Evolutionary conservation across 208 protist genomes (phyloP).

Genomic region (Leishmania amazonensis): DNA sequence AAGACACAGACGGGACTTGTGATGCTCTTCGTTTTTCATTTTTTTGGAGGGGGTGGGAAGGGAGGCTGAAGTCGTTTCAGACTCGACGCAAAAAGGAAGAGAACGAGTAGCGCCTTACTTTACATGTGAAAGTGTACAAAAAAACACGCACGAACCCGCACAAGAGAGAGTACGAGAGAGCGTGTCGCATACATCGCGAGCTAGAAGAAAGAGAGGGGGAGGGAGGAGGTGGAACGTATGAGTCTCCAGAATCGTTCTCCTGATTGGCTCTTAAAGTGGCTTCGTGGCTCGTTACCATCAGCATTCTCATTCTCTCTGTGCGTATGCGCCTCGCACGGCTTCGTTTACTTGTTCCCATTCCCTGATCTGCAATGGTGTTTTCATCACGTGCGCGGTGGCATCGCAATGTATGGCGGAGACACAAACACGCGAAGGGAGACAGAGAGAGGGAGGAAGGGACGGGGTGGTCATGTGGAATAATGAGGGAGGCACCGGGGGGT

Average conservation of each 20-base stretch:
- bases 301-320: neutral
- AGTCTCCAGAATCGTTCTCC: neutral
- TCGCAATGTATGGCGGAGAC: neutral
- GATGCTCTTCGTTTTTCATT: neutral
- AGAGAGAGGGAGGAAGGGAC: neutral
- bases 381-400: neutral
- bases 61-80: neutral
- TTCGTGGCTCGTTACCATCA: no score
- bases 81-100: conserved; percentile 14
- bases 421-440: neutral
- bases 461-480: neutral
- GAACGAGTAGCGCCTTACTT: conserved; percentile 3
- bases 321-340: neutral
- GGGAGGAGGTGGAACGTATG: neutral
- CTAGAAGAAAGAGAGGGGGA: neutral
- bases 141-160: neutral
- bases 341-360: neutral
- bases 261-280: neutral
- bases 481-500: neutral
- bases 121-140: conserved; percentile 4
- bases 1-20: neutral
- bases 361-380: neutral
- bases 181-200: neutral
- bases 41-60: no score
- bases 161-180: neutral